These are phyloP conservation scores for Penicillium sp. DNA, from an alignment of 2,329 filamentous ascomycete genomes.

Conservation along the genomic window DNA sequence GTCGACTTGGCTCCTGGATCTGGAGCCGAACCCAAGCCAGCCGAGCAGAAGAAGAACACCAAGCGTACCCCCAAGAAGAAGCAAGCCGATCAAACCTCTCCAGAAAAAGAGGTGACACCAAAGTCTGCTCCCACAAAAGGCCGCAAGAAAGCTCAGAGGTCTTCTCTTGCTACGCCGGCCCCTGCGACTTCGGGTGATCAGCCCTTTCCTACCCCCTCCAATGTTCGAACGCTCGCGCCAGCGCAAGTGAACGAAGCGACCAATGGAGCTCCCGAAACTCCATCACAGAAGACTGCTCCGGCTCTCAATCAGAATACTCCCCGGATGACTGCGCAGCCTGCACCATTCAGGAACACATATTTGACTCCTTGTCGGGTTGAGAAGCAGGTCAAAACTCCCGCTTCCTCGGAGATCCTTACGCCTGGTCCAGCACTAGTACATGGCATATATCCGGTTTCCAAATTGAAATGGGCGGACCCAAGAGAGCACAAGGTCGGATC, in stretches of 20 bases:
- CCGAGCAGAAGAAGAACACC: not conserved
- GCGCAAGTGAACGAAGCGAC: not conserved
- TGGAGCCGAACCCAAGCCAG: not conserved
- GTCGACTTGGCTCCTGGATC: not conserved
- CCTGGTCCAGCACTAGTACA: not conserved
- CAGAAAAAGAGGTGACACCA: not conserved
- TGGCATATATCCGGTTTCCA: not conserved
- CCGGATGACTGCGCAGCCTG: not conserved
- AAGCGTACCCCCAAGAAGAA: not conserved
- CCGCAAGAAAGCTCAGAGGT: not conserved
- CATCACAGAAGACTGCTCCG: not conserved
- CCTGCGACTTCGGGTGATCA: not conserved
- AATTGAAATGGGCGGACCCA: not conserved
- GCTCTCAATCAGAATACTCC: not conserved
- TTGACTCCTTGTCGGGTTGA: not conserved
- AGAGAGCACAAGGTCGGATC: not conserved
- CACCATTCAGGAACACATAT: not conserved
- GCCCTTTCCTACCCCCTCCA: not conserved
- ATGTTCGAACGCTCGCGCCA: not conserved
- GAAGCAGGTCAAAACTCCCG: not conserved
- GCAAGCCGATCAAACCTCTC: not conserved
- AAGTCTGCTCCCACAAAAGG: not conserved
- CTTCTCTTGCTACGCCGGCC: not conserved
- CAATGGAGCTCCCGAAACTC: not conserved
- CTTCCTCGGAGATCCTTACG: not conserved